A percentile compares a stretch with the other conserved stretches of the same genome.
These are phyloP conservation scores for Apiotrichum gamsii DNA, from an alignment of 1,284 basidiomycete species.

Conservation along the genomic window DNA sequence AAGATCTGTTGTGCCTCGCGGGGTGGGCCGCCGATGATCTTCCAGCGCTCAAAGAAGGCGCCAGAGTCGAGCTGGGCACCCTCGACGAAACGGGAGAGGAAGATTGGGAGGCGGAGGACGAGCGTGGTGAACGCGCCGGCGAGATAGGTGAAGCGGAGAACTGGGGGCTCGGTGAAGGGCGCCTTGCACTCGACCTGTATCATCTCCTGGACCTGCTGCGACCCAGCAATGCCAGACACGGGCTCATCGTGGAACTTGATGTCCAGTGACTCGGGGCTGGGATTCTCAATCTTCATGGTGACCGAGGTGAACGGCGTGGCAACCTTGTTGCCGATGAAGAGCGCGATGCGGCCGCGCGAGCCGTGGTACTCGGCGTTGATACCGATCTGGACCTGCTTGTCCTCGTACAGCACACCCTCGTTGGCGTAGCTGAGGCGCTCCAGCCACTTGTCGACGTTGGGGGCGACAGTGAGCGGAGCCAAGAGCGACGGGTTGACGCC, in stretches of 20 bases:
- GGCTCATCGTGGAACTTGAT: constrained; percentile 81
- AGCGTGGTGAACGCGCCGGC: constrained; percentile 85
- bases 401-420: constrained; percentile 94
- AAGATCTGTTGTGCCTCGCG: constrained; percentile 87
- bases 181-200: constrained; percentile 91
- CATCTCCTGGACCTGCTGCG: constrained; percentile 86
- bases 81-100: constrained; percentile 87
- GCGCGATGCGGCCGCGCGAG: constrained; percentile 79
- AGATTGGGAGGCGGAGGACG: constrained; percentile 75
- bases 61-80: constrained; percentile 72
- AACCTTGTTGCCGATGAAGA: constrained; percentile 96
- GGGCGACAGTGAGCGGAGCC: constrained; percentile 54
- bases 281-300: constrained; percentile 70
- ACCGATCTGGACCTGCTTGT: constrained; percentile 89
- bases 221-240: constrained; percentile 67
- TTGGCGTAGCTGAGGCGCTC: constrained; percentile 70
- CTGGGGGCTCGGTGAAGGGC: constrained; percentile 67
- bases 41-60: constrained; percentile 98
- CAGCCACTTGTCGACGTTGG: constrained; percentile 80
- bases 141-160: constrained; percentile 84
- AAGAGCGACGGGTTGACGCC: constrained; percentile 48
- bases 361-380: constrained; percentile 94
- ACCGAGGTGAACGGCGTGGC: constrained; percentile 79
- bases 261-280: constrained; percentile 65
- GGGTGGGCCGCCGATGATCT: constrained; percentile 84